Evolutionary conservation across 305 asterid species (phyloP).

Genomic region (Stenogyne calaminthoides): DNA sequence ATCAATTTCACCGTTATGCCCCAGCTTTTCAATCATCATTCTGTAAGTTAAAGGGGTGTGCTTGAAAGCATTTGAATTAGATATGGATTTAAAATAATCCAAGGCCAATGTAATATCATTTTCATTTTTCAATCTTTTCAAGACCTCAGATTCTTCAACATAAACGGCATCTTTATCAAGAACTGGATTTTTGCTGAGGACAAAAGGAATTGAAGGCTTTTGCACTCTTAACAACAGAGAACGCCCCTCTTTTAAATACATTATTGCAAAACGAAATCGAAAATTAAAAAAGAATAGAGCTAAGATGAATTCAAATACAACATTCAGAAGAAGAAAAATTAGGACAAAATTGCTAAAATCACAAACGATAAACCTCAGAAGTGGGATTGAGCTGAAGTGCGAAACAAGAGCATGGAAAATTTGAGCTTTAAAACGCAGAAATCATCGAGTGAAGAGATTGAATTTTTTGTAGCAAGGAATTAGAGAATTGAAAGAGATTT

Average conservation of each 20-base stretch:
- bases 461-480: background rate
- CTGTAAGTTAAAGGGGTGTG: constrained; percentile 77
- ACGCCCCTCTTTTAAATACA: constrained; percentile 77
- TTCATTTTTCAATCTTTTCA: constrained; percentile 56
- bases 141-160: constrained; percentile 63
- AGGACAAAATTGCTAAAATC: background rate
- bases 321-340: background rate
- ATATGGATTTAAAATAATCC: constrained; percentile 62
- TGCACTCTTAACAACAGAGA: constrained; percentile 60
- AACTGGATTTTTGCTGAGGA: constrained; percentile 52
- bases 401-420: background rate
- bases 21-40: constrained; percentile 76
- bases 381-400: background rate
- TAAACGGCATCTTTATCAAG: constrained; percentile 34
- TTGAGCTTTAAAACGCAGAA: background rate
- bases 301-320: background rate
- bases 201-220: constrained; percentile 64
- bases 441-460: background rate
- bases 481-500: background rate
- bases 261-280: constrained; percentile 6
- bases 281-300: background rate
- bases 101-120: constrained; percentile 49
- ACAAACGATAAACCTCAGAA: background rate
- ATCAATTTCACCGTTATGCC: constrained; percentile 57
- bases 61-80: constrained; percentile 63